Conservation (phyloP, 129 eudicot species). For the Centella asiatica region DNA sequence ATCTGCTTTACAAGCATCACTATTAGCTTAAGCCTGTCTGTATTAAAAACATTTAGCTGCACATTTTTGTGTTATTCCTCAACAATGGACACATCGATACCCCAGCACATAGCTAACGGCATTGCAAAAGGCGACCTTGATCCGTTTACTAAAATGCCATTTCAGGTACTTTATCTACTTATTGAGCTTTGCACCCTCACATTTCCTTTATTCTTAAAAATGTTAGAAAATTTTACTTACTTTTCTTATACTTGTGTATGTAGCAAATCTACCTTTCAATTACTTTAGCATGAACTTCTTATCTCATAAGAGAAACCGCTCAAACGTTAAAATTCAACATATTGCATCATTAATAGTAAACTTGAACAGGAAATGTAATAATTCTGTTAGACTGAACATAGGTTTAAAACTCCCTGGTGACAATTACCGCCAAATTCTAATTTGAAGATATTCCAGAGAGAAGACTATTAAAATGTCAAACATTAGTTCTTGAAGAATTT, state of each 20-base stretch:
- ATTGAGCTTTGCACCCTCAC: not conserved
- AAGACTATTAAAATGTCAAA: not conserved
- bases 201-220: not conserved
- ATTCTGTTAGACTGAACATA: not conserved
- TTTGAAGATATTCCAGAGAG: not conserved
- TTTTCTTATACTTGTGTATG: not conserved
- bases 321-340: too few relatives aligned
- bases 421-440: not conserved
- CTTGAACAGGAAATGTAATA: not conserved
- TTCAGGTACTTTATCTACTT: constrained; percentile 45
- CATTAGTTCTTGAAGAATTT: not conserved
- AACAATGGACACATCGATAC: constrained; percentile 49
- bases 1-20: not conserved
- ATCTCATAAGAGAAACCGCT: not conserved
- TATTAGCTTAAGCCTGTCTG: not conserved
- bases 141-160: constrained; percentile 67
- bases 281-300: not conserved
- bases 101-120: constrained; percentile 74
- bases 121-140: constrained; percentile 81
- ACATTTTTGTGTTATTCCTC: constrained; percentile 24
- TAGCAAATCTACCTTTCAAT: not conserved
- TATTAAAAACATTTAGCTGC: not conserved
- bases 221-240: not conserved
- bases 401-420: not conserved
- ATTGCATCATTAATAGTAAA: not conserved